Base-by-base conservation (phyloP, 78 protist genomes). In the Chrysochromulina tobinii region DNA sequence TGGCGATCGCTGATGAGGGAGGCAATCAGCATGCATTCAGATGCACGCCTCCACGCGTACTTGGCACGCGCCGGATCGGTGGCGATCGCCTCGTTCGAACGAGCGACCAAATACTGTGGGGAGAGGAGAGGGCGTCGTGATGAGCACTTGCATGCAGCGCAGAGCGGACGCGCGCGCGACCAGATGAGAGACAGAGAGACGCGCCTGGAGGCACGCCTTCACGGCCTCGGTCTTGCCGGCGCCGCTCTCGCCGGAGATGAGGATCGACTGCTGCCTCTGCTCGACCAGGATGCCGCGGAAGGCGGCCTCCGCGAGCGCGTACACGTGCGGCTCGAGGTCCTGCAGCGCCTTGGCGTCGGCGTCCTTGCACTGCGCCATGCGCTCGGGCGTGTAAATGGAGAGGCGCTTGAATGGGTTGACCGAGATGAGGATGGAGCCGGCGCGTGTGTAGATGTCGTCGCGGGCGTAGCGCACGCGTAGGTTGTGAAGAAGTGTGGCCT, bases 211-310 rank as follows among this genome's bases (percentile, higher is more conserved):
- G 23, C 69, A 64, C 69, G 8, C 25, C 69, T 94, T 91, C 23
- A 89, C 72, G n/a, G 92, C 89, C 86, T 94, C 97, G 1, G 96
- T 96, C 92, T 97, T 97, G 25, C 98, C 98, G 5, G 98, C 96
- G 48, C 98, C 99, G 7, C 96, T 92, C 91, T 97, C 98, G 50
- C 98, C 98, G 8, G 96, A 93, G 81, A 96, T 96, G 77, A 97
- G 91, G 9, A 95, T 93, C 61, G 91, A 89, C 79, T 94, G 92
- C 9, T 12, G 7, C 27, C 27, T 5, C 27, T 21, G 69, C 3
- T 6, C 69, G 69, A 3, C 23, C 69, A 20, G 6, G 25, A 94
- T 79, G 59, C 51, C 51, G 18, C 18, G 25, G 88, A 88, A 95
- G 17, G 96, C 94, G 51, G 94, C 91, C 14, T 93, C 94, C 53